Conservation (phyloP, 371 early-diverging fungal species). For the Mucor piriformis region DNA sequence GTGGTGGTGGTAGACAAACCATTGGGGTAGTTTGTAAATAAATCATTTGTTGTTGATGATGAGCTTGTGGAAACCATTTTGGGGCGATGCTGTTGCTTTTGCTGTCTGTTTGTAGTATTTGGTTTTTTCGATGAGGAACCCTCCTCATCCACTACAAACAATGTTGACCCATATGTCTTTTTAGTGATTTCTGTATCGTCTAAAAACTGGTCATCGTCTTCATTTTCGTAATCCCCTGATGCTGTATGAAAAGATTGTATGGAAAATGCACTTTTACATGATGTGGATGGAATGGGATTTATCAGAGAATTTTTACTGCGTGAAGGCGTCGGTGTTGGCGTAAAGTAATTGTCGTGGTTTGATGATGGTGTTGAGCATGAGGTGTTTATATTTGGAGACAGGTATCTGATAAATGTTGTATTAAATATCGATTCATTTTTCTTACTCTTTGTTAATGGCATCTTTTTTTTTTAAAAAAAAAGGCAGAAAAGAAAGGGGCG, state of each 20-base stretch:
- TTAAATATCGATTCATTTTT: not conserved
- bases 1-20: not conserved
- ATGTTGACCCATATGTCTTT: not conserved
- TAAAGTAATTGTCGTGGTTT: not conserved
- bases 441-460: not conserved
- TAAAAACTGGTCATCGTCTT: constrained; percentile 1
- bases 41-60: not conserved
- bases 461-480: not conserved
- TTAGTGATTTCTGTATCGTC: not conserved
- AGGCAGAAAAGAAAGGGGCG: not conserved
- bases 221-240: constrained; percentile 9
- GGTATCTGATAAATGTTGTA: not conserved
- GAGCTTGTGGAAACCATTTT: not conserved
- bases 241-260: constrained; percentile 31
- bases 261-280: constrained; percentile 21
- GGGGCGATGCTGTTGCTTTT: not conserved
- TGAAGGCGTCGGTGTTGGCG: constrained; percentile 14
- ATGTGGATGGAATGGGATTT: constrained; percentile 19
- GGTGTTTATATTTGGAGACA: not conserved
- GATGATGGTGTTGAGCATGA: not conserved
- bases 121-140: not conserved
- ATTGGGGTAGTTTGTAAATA: not conserved
- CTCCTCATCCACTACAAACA: not conserved
- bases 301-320: constrained; percentile 3
- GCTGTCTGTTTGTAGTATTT: not conserved